These are phyloP conservation scores for Penicillium riverlandense DNA, from an alignment of 495 filamentous ascomycete species.

Conservation along the genomic window DNA sequence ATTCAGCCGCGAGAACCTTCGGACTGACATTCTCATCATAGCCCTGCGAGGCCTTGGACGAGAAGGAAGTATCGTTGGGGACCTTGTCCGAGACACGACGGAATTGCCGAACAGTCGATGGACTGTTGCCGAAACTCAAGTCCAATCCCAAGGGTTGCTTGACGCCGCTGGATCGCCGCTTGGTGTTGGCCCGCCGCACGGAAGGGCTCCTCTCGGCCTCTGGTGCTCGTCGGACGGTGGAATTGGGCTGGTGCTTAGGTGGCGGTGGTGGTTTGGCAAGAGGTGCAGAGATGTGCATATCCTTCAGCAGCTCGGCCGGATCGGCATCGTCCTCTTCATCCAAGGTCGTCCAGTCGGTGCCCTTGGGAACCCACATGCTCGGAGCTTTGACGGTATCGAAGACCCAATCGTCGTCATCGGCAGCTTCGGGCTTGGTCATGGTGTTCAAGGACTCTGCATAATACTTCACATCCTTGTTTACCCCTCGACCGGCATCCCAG, in stretches of 20 bases:
- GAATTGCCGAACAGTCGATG: slow-evolving; percentile 84
- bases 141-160: slow-evolving; percentile 77
- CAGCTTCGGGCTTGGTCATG: slow-evolving; percentile 42
- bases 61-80: slow-evolving; percentile 24
- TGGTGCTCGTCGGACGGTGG: slow-evolving; percentile 49
- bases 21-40: slow-evolving; percentile 41
- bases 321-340: slow-evolving; percentile 27
- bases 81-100: slow-evolving; percentile 74
- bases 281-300: slow-evolving; percentile 25
- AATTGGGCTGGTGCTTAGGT: slow-evolving; percentile 34
- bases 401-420: slow-evolving; percentile 86
- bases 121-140: slow-evolving; percentile 83
- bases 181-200: slow-evolving; percentile 34
- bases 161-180: slow-evolving; percentile 47
- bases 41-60: slow-evolving; percentile 21
- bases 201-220: slow-evolving; percentile 38
- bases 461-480: slow-evolving; percentile 58
- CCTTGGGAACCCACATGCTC: slow-evolving; percentile 36
- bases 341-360: slow-evolving; percentile 25
- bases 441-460: slow-evolving; percentile 87
- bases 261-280: slow-evolving; percentile 17
- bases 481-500: slow-evolving; percentile 60
- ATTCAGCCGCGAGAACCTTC: slow-evolving; percentile 24
- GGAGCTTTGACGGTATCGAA: slow-evolving; percentile 87
- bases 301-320: slow-evolving; percentile 33